A percentile compares a stretch with the other conserved stretches of the same genome.
These are phyloP conservation scores for Dillenia suffruticosa DNA, from an alignment of 164 flowering plant genomes.

Conservation along the genomic window DNA sequence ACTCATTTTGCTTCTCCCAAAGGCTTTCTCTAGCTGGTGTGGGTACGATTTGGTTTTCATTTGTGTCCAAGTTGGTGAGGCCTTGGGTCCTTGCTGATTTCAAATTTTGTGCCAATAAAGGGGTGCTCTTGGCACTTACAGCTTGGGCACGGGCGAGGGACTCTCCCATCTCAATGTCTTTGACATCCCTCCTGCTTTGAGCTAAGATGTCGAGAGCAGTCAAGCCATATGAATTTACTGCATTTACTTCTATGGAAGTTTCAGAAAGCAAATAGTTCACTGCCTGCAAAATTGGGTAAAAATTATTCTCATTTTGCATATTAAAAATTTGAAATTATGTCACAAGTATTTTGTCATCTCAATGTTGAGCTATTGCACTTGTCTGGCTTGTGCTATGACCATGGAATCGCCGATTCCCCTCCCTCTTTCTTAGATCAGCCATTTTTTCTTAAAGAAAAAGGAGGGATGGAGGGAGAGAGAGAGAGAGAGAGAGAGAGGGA, in stretches of 20 bases:
- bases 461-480: no score
- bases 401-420: no score
- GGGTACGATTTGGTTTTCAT: no score
- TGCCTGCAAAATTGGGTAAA: background rate
- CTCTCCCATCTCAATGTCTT: background rate
- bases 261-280: background rate
- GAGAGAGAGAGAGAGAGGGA: no score
- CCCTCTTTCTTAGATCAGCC: no score
- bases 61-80: background rate
- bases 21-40: background rate
- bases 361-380: no score
- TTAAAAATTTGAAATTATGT: no score
- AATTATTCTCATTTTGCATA: no score
- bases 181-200: background rate
- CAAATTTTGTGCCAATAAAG: background rate
- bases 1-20: background rate
- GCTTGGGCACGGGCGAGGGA: background rate
- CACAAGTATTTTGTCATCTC: no score
- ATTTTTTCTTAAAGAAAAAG: no score
- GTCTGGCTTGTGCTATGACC: no score
- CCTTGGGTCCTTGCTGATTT: background rate
- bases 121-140: background rate
- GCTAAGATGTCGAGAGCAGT: slow-evolving; percentile 9
- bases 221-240: background rate
- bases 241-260: slow-evolving; percentile 1